Evolutionary conservation across 164 flowering plant genomes (phyloP), one percentile per base, ranked within the genome.

Genomic region (Sextonia rubra): DNA sequence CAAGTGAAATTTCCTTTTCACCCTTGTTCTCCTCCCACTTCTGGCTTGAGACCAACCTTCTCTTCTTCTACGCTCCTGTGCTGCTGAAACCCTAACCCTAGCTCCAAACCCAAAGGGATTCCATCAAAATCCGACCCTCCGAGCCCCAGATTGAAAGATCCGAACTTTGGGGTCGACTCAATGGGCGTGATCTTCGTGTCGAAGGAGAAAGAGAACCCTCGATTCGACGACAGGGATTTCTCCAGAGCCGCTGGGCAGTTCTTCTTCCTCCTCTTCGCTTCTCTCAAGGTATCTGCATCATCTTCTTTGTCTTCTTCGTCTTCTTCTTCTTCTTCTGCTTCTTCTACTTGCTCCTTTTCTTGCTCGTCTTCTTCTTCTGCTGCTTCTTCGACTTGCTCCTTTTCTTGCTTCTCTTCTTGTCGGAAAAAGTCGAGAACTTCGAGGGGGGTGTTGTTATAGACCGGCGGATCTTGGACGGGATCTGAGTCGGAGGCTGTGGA

Each of bases 131-230:
- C 67, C 44, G 67, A 25, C 64, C 64, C 64, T 11, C 17, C 27
- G 3, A 61, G 14, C 3, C 25, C 27, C 11, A 37, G 25, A 44
- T 66, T 66, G 69, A 66, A 66, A 7, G 69, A 66, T 66, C 69
- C 69, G 69, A 66, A 66, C 69, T 66, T 66, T 8, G 69, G 69
- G 52, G 69, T 66, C 27, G 69, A 66, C 55, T 37, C 69, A 17
- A 44, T 37, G 52, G 48, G 52, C 9, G 23, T 12, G 52, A 66
- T 44, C 52, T 66, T 66, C 15, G 52, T 66, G 69, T 66, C 52
- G 26, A 66, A 66, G 14, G 52, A 66, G 69, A 66, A 66, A 15
- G 69, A 66, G 69, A 66, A 66, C 15, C 69, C 69, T 8, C 52
- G 12, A 44, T 37, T 66, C 27, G 52, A 66, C 26, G 69, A 66